Base-by-base conservation (phyloP, 495 filamentous ascomycete genomes). In the Darksidea phi region DNA sequence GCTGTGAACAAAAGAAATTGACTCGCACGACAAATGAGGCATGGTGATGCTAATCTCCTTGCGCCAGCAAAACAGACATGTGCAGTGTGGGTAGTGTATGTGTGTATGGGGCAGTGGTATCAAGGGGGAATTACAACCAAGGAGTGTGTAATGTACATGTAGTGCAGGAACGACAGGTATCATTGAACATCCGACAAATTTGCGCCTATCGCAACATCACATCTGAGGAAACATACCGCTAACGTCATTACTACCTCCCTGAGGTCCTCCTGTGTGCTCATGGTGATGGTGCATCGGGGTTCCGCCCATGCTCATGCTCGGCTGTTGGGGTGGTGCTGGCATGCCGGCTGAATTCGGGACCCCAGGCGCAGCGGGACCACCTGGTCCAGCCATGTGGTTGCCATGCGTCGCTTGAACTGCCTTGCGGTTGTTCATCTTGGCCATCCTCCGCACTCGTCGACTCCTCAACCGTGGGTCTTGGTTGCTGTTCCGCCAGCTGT, bases 401-500 rank as follows among this genome's bases (percentile, higher is more conserved):
- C 73, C 71, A 53, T 76, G 73, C 32, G 80, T 76, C 5, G 74
- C 69, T 5, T 74, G 57, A 43, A 61, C 81, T 48, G 85, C 80
- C 74, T 90, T 91, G 63, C 94, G 84, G 67, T 82, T 90, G 77
- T 84, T 91, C 71, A 96, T 89, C 79, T 97, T 98, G 54, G 91
- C 91, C 89, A 94, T 92, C 54, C 94, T 82, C 56, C 95, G 84
- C 41, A 98, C 94, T 55, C 94, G 84, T 70, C 94, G 78, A 75
- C 92, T 97, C 69, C 94, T 84, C 67, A 97, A 76, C 61, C 91
- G 82, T 18, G 89, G 88, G 64, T 98, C 94, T 75, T 96, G 91
- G 74, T 97, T 97, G 80, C 95, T 97, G 74, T 98, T 98, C 48
- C 94, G 79, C 94, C 94, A 97, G 73, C 93, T 97, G 75, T 98